Evolutionary conservation across 2,329 filamentous ascomycete genomes (phyloP).

Genomic region (Berkeleyomyces basicola): DNA sequence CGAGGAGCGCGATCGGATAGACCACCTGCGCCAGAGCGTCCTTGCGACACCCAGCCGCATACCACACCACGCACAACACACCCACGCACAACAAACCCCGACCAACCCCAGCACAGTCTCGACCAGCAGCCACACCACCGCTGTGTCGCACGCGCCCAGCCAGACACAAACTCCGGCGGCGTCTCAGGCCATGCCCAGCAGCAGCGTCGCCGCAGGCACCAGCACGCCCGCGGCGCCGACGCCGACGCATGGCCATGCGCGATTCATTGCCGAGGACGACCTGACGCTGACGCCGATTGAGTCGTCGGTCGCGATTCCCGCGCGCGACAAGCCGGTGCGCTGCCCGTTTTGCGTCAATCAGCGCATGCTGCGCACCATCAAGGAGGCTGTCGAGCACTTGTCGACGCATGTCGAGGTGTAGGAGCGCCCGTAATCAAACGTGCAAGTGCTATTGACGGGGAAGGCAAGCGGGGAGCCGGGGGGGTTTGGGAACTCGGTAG

Average conservation of each 20-base stretch:
- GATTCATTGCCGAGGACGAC: conserved; percentile 20
- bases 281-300: conserved; percentile 40
- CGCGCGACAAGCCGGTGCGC: conserved; percentile 33
- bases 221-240: conserved; percentile 13
- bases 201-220: conserved; percentile 10
- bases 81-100: background rate
- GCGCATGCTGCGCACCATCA: conserved; percentile 42
- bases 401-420: conserved; percentile 43
- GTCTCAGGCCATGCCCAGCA: background rate
- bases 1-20: conserved; percentile 34
- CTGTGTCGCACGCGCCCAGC: background rate
- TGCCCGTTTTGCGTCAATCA: conserved; percentile 47
- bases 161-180: background rate
- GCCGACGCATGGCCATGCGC: conserved; percentile 10
- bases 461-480: no score
- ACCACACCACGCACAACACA: background rate
- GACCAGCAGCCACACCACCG: background rate
- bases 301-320: conserved; percentile 29
- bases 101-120: background rate
- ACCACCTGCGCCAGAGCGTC: conserved; percentile 21
- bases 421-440: background rate
- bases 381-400: conserved; percentile 46
- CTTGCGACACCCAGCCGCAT: conserved; percentile 15
- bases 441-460: no score
- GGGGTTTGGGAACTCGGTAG: no score